Evolutionary conservation across 257 asterid species (phyloP).

Genomic region (Solanum sitiens): DNA sequence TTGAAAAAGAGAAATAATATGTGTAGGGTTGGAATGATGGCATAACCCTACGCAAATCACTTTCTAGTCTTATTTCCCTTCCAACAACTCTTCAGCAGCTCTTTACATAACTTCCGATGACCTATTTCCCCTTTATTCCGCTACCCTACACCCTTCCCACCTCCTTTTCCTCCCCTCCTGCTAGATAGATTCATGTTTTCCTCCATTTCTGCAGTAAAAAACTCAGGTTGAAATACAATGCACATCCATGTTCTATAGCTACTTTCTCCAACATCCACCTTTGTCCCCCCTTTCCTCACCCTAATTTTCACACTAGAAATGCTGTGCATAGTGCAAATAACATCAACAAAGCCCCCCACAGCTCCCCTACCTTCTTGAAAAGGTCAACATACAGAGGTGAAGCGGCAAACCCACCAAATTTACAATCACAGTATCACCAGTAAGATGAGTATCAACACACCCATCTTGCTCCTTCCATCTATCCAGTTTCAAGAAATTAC

Average conservation of each 20-base stretch:
- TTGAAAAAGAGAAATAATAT: too few relatives aligned
- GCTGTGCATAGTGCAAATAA: not conserved
- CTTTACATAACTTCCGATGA: not conserved
- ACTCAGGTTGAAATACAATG: not conserved
- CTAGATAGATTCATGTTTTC: not conserved
- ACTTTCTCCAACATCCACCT: not conserved
- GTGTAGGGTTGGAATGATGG: too few relatives aligned
- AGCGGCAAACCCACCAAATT: not conserved
- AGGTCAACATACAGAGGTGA: not conserved
- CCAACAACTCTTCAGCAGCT: not conserved
- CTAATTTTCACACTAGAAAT: not conserved
- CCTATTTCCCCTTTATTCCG: not conserved
- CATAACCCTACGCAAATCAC: not conserved
- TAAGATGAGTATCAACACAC: not conserved
- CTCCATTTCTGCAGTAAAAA: not conserved
- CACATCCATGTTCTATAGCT: not conserved
- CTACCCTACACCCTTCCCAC: not conserved
- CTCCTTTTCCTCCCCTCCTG: not conserved
- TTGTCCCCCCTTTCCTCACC: not conserved
- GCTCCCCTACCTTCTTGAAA: not conserved
- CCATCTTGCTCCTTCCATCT: not conserved
- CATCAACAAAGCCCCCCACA: not conserved
- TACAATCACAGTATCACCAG: not conserved
- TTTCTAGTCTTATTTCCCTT: not conserved
- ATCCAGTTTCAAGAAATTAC: not conserved